Conservation (phyloP, 371 early-diverging fungal genomes). For the Mucor ambiguus region DNA sequence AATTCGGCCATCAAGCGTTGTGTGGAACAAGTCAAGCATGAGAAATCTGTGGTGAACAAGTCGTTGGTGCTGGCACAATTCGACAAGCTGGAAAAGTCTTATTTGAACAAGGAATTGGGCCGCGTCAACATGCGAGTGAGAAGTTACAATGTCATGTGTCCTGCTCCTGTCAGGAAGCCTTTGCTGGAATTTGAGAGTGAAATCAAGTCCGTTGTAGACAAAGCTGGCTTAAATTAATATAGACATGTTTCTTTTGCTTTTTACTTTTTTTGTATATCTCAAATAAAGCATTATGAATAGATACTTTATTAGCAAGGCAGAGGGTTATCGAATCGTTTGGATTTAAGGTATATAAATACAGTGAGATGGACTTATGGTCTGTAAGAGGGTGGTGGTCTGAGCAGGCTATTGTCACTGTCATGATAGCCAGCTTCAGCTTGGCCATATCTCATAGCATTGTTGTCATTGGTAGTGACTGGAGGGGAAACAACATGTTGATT, state of each 20-base stretch:
- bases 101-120: conserved; percentile 18
- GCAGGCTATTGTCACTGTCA: background rate
- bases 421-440: background rate
- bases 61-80: conserved; percentile 12
- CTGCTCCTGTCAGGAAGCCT: conserved; percentile 29
- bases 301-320: background rate
- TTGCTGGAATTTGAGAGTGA: conserved; percentile 28
- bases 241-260: background rate
- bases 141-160: conserved; percentile 44
- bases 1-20: conserved; percentile 21
- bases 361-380: background rate
- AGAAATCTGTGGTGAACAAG: background rate
- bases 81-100: conserved; percentile 17
- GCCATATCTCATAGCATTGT: background rate
- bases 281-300: background rate
- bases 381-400: conserved; percentile 15
- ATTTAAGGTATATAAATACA: background rate
- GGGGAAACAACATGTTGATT: background rate
- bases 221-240: background rate
- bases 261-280: background rate
- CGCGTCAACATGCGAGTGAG: conserved; percentile 21
- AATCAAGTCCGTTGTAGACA: conserved; percentile 6
- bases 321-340: background rate
- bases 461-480: background rate
- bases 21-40: background rate